phyloP scores from a whole-genome alignment of 306 rosid genomes.

The Ammopiptanthus mongolicus region DNA sequence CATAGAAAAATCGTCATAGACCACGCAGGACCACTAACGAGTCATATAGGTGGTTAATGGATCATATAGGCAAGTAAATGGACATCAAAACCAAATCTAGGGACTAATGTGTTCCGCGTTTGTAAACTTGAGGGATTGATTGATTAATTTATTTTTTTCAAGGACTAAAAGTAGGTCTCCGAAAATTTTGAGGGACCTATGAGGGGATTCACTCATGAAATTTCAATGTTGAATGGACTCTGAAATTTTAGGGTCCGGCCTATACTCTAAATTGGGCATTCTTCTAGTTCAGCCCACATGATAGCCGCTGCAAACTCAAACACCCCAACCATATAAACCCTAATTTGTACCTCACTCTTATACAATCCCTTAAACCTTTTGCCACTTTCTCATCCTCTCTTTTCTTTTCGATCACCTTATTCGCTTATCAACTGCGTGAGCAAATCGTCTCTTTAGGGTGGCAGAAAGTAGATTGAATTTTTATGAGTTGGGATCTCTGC shows the following conservation, averaged over 20 bases:
- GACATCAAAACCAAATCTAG: too few species aligned
- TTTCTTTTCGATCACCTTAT: not conserved
- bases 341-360: constrained; percentile 8
- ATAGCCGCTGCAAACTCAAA: not conserved
- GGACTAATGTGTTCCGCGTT: too few species aligned
- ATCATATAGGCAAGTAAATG: too few species aligned
- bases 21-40: too few species aligned
- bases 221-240: not conserved
- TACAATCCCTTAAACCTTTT: not conserved
- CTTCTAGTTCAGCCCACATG: not conserved
- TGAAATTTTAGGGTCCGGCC: not conserved
- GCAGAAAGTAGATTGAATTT: not conserved
- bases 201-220: too few species aligned
- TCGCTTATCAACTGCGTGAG: not conserved
- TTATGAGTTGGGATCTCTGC: not conserved
- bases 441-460: not conserved
- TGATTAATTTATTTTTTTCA: too few species aligned
- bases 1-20: too few species aligned
- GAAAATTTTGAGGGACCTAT: too few species aligned
- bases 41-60: too few species aligned
- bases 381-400: accelerated
- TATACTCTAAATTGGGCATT: not conserved
- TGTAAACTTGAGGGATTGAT: too few species aligned
- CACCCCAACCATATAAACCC: constrained; percentile 12
- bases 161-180: too few species aligned